phyloP scores from a whole-genome alignment of 208 protist species.

The Crithidia bombi region DNA sequence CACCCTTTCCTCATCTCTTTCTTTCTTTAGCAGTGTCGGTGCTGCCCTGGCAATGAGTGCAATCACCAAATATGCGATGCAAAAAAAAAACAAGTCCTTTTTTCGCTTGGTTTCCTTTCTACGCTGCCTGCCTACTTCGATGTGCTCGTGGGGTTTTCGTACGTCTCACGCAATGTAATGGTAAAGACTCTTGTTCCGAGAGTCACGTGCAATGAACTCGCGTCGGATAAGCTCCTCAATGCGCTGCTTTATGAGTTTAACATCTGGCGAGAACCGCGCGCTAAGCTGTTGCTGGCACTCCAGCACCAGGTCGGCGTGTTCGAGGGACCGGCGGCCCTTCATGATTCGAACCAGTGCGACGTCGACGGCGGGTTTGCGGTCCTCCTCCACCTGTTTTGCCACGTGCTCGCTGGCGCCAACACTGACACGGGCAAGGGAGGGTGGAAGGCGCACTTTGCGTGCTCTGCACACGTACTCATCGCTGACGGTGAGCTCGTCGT shows the following conservation, averaged over 20 bases:
- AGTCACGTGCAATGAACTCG: slow-evolving; percentile 82
- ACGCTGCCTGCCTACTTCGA: neutral
- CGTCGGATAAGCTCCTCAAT: slow-evolving; percentile 87
- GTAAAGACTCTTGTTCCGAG: slow-evolving; percentile 59
- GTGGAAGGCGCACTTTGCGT: slow-evolving; percentile 63
- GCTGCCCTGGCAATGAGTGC: neutral
- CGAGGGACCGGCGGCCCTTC: slow-evolving; percentile 73
- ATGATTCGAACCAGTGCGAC: slow-evolving; percentile 87
- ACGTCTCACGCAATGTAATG: slow-evolving; percentile 67
- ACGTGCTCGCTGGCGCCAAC: slow-evolving; percentile 45
- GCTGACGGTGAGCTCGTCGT: slow-evolving; percentile 62
- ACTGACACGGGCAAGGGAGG: slow-evolving; percentile 44
- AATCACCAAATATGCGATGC: neutral
- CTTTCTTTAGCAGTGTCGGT: neutral
- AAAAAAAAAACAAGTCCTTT: too few relatives aligned
- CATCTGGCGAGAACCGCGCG: slow-evolving; percentile 65
- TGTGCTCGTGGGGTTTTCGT: neutral
- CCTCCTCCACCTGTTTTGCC: slow-evolving; percentile 66
- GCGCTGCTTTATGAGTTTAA: slow-evolving; percentile 82
- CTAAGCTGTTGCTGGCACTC: slow-evolving; percentile 77
- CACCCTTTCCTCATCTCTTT: too few relatives aligned
- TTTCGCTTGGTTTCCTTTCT: slow-evolving; percentile 6
- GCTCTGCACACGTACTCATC: slow-evolving; percentile 59
- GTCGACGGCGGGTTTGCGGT: slow-evolving; percentile 80
- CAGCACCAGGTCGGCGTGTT: slow-evolving; percentile 71